Evolutionary conservation across 208 protist species (phyloP), one percentile per base, ranked within the genome.

Genomic region (Trypanosoma congolense): DNA sequence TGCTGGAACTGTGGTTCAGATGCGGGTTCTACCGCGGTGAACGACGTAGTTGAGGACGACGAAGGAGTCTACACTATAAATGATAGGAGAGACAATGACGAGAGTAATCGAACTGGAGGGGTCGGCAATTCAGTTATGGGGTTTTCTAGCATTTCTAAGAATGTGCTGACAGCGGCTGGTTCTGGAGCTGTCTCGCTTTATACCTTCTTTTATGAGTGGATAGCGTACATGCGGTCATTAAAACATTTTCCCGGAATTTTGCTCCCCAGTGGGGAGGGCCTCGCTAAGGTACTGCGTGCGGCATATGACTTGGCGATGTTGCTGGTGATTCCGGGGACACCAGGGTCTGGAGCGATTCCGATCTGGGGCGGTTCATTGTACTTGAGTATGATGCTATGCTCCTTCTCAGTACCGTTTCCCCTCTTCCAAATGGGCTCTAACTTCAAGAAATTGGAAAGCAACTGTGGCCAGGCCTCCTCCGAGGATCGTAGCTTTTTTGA

Each of bases 161-260:
- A 40, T 4, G 63, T n/a, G 21, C 26, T 22, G 28, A 16, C 29
- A 44, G 57, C 55, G 19, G 61, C 46, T 41, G 61, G 53, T 12
- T 33, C 41, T 21, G 41, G 49, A 54, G 22, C 75, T 4, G 65
- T 89, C 6, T 62, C 77, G 3, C 33, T 70, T 16, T 89, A 85
- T 61, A 44, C 65, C 16, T 82, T 84, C 57, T 85, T 79, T 35
- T 83, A 80, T 49, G 75, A 83, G 50, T 89, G 81, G 77, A 61
- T 89, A 38, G 70, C 74, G 26, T 66, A 54, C 19, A 61, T 84
- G 33, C 61, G 57, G 14, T n/a, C 65, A 21, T 56, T 42, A 33
- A 52, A 63, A 21, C 38, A 63, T 18, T 56, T 56, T 2, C 56
- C 56, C 38, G 65, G 52, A 8, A 48, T 73, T 25, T 62, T 71